Base-by-base conservation (phyloP, 345 rosid genomes). In the Anastatica hierochuntica region DNA sequence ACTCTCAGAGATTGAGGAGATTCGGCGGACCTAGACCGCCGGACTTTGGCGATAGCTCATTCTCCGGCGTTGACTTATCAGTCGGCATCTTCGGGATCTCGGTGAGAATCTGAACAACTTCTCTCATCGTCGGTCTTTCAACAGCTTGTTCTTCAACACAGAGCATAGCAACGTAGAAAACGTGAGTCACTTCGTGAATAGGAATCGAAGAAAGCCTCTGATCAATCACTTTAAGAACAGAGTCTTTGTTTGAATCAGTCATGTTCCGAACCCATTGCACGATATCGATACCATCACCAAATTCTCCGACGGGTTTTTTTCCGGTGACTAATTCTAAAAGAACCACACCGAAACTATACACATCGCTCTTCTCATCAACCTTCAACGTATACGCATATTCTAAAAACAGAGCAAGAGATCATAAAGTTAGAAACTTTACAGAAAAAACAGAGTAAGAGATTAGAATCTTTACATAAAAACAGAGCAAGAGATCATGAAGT, bases 341-440 rank as follows among this genome's bases (percentile, higher is more conserved):
- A 19, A 92, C 98, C 2, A 92, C 98, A 6, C 97, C 98, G 12
- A 85, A 92, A 72, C 98, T 92, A 35, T 92, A 92, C 36, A 92
- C 98, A 23, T 92, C 98, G 34, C 98, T 92, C 85, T 92, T 92
- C 78, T 92, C 98, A 14, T 92, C 98, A 1, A 88, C 98, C 78
- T 85, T 88, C 65, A 85, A 71, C 5, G 98, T 88, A 72, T 92
- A 92, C 5, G 98, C 98, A 52, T 92, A 92, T 34, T 92, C 98
- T 92, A 79, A 63, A 69, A 67, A 65, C 68, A 54, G 52, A 29
- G 31, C 21, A 21, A 43, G 0, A 30, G 8, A 24, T n/a, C n/a
- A n/a, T n/a, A n/a, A n/a, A n/a, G n/a, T n/a, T n/a, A n/a, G n/a
- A n/a, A n/a, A n/a, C n/a, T n/a, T n/a, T n/a, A n/a, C n/a, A n/a